Evolutionary conservation across 164 flowering plant species (phyloP).

Genomic region (Kingdonia uniflora): DNA sequence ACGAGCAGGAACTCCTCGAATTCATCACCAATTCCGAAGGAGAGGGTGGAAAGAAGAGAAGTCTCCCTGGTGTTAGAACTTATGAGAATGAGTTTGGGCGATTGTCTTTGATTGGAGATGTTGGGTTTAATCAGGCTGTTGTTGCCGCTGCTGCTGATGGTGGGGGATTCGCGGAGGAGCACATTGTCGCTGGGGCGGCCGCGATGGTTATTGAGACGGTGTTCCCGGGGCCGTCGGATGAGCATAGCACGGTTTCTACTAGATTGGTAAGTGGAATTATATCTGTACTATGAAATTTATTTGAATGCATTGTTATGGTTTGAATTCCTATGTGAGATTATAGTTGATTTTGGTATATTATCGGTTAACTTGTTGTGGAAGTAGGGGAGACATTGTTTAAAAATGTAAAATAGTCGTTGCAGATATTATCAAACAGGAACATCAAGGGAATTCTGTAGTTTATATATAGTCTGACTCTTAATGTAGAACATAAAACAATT

Average conservation of each 20-base stretch:
- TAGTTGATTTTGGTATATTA: background rate
- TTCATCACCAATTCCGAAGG: constrained; percentile 34
- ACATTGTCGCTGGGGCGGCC: constrained; percentile 36
- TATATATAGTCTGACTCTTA: no score
- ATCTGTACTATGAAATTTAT: no score
- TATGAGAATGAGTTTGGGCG: constrained; percentile 69
- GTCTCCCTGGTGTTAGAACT: constrained; percentile 53
- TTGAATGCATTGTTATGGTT: background rate
- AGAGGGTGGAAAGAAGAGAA: constrained; percentile 14
- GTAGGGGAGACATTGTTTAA: background rate
- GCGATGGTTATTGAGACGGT: constrained; percentile 88
- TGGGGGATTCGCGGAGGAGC: constrained; percentile 67
- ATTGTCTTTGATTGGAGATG: constrained; percentile 60
- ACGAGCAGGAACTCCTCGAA: constrained; percentile 39
- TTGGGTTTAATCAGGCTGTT: constrained; percentile 57
- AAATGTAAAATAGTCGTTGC: background rate
- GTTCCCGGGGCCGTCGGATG: constrained; percentile 57
- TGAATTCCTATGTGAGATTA: background rate
- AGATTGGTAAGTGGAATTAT: constrained; percentile 50
- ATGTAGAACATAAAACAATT: no score
- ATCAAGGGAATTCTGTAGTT: no score
- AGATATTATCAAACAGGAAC: background rate
- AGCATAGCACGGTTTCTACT: constrained; percentile 66
- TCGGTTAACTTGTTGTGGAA: background rate
- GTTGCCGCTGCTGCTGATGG: constrained; percentile 97